Evolutionary conservation across 352 stramenopile genomes (phyloP), one percentile per base, ranked within the genome.

Genomic region (Phytopythium litorale): DNA sequence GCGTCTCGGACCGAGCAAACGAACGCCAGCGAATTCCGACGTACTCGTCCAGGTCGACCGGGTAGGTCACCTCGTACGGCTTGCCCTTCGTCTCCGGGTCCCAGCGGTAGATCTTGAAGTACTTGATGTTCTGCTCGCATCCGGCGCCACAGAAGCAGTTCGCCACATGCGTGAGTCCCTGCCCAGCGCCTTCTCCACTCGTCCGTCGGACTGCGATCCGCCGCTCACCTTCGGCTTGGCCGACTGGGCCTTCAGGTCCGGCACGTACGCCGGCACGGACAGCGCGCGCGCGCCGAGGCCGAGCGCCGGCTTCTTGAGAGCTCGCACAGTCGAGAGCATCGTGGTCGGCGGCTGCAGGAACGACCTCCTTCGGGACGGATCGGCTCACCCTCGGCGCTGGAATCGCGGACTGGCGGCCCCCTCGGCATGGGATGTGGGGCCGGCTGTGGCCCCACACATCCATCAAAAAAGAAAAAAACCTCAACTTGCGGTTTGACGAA

Each of bases 61-160:
- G 92, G 77, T 99, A 99, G 33, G 96, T 99, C 65, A 84, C 86
- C 70, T 98, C 85, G 70, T 98, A 97, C 6, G 94, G 94, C 74
- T 98, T 98, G 63, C 86, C 78, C 70, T 96, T 96, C 68, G 63
- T 86, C 72, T 99, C 96, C 1, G 98, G 97, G 73, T 99, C 95
- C 91, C 95, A 99, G 61, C 98, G 90, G 84, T 99, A 99, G 66
- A 99, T 97, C 81, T 99, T 98, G 64, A 99, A 99, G 81, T 98
- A 98, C 81, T 98, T 98, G 79, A 99, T 97, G 65, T 97, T 89
- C 86, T 98, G 56, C 50, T 38, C 35, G 35, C 35, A 15, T 15
- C 35, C 35, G 16, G 0, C 5, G 6, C 35, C 35, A 40, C 35
- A 40, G 9, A 40, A 5, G 0, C 35, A 40, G 28, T 32, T 7